phyloP scores from a whole-genome alignment of 805 yeast species.

The Suhomyces canberraensis region DNA sequence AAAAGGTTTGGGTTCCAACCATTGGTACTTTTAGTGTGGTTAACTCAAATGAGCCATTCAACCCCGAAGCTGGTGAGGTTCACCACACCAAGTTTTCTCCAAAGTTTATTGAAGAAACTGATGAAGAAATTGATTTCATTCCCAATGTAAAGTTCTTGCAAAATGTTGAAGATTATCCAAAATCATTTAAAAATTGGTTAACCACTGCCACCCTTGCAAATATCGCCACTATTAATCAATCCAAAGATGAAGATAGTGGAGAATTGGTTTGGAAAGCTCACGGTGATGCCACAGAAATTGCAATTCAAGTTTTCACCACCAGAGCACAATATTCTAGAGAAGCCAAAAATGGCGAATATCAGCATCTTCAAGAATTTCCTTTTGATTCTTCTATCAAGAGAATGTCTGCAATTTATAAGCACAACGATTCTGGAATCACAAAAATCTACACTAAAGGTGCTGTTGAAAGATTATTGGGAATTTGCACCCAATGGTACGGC shows the following conservation, averaged over 20 bases:
- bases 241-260: conserved; percentile 38
- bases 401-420: conserved; percentile 59
- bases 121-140: conserved; percentile 34
- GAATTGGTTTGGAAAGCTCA: conserved; percentile 65
- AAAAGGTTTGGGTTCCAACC: conserved; percentile 64
- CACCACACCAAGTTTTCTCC: conserved; percentile 36
- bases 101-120: conserved; percentile 29
- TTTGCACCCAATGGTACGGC: conserved; percentile 55
- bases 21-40: conserved; percentile 54
- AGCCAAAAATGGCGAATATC: conserved; percentile 26
- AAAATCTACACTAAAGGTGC: conserved; percentile 67
- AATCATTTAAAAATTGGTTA: conserved; percentile 50
- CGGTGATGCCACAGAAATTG: conserved; percentile 90
- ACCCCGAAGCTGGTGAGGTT: conserved; percentile 59
- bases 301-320: conserved; percentile 73
- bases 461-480: conserved; percentile 61
- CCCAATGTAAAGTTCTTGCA: conserved; percentile 14
- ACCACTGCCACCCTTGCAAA: conserved; percentile 73
- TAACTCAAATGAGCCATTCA: conserved; percentile 57
- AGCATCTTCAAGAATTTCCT: conserved; percentile 64
- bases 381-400: conserved; percentile 73
- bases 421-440: conserved; percentile 16
- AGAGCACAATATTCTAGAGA: conserved; percentile 53
- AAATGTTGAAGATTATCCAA: conserved; percentile 16
- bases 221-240: conserved; percentile 61